Conservation (phyloP, 1,139 yeast genomes). For the Scheffersomyces stambukii region DNA sequence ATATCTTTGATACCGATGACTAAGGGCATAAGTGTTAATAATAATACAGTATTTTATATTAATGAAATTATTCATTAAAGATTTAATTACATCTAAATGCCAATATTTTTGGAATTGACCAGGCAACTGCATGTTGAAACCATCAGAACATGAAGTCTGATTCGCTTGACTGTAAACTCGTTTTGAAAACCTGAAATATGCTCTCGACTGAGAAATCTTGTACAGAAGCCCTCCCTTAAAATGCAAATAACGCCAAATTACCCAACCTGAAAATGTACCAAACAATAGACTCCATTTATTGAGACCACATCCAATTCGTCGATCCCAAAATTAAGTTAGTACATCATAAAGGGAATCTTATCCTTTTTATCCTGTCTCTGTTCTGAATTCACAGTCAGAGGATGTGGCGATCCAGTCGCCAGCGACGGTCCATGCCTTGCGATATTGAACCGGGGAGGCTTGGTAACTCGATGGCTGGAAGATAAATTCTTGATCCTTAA, state of each 20-base stretch:
- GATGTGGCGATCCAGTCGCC: background rate
- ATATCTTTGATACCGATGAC: slow-evolving; percentile 75
- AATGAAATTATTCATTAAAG: slow-evolving; percentile 1
- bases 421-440: background rate
- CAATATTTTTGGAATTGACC: too few relatives aligned
- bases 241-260: too few relatives aligned
- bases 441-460: slow-evolving; percentile 28
- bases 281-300: too few relatives aligned
- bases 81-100: slow-evolving; percentile 1
- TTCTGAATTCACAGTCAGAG: slow-evolving; percentile 1
- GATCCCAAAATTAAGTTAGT: slow-evolving; percentile 8
- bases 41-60: slow-evolving; percentile 1
- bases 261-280: too few relatives aligned
- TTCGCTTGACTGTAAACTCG: too few relatives aligned
- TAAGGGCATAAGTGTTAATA: slow-evolving; percentile 9
- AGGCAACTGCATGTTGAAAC: too few relatives aligned
- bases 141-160: too few relatives aligned
- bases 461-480: slow-evolving; percentile 21
- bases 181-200: too few relatives aligned
- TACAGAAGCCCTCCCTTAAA: too few relatives aligned
- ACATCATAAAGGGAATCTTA: slow-evolving; percentile 14
- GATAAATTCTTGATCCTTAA: slow-evolving; percentile 5
- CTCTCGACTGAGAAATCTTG: too few relatives aligned
- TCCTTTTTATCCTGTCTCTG: slow-evolving; percentile 7
- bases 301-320: too few relatives aligned